These are phyloP conservation scores for Candida namnaoensis DNA, from an alignment of 805 yeast genomes.

Conservation along the genomic window DNA sequence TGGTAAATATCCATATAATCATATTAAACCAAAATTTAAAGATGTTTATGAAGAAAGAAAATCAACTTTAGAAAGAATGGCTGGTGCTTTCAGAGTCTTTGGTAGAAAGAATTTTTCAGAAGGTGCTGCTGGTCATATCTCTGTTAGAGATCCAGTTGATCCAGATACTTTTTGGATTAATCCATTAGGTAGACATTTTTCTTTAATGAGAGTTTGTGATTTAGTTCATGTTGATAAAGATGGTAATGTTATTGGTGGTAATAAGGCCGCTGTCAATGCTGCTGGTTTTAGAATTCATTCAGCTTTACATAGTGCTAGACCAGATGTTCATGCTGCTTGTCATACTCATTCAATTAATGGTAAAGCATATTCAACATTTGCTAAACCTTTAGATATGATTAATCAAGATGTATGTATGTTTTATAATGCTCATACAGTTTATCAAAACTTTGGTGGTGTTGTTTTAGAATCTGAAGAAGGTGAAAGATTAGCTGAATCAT, in stretches of 20 bases:
- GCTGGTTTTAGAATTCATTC: conserved; percentile 70
- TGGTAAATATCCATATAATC: conserved; percentile 30
- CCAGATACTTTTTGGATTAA: conserved; percentile 85
- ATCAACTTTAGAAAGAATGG: conserved; percentile 65
- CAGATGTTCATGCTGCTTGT: conserved; percentile 65
- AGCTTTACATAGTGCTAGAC: conserved; percentile 57
- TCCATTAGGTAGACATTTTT: conserved; percentile 76
- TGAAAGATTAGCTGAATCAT: conserved; percentile 45
- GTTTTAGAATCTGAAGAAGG: conserved; percentile 65
- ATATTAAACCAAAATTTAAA: conserved; percentile 44
- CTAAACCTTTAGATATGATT: conserved; percentile 64
- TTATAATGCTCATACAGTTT: conserved; percentile 59
- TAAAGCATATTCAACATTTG: conserved; percentile 58
- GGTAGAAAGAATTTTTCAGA: conserved; percentile 72
- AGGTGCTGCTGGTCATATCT: conserved; percentile 82
- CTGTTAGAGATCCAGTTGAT: conserved; percentile 76
- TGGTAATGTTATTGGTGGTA: conserved; percentile 56
- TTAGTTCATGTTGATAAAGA: conserved; percentile 56
- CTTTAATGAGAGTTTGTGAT: conserved; percentile 48
- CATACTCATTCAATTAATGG: conserved; percentile 63
- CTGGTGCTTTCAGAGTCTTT: conserved; percentile 77
- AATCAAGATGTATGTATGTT: conserved; percentile 71
- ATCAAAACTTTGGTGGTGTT: conserved; percentile 68
- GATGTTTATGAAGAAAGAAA: conserved; percentile 40
- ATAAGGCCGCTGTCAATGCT: conserved; percentile 46